Conservation (phyloP, 2,329 filamentous ascomycete genomes). For the Nothophaeocryptopus gaeumannii region DNA sequence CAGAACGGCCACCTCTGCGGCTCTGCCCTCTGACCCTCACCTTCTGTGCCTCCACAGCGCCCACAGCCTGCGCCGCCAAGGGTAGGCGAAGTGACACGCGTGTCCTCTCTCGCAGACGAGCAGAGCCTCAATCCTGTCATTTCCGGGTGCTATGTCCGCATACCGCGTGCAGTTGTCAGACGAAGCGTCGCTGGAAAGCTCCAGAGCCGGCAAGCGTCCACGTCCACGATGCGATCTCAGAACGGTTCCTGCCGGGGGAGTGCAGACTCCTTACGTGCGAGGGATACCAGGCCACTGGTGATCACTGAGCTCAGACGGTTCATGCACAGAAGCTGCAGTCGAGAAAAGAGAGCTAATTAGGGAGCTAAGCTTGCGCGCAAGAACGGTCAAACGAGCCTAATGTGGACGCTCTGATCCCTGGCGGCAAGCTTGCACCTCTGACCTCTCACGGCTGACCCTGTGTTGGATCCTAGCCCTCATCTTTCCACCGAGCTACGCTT, state of each 20-base stretch:
- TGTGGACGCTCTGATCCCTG: constrained; percentile 4
- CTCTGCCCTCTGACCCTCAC: no score
- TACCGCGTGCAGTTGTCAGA: constrained; percentile 1
- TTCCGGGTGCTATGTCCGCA: constrained; percentile 1
- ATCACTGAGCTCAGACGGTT: not conserved
- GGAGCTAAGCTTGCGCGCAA: not conserved
- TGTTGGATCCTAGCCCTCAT: constrained; percentile 3
- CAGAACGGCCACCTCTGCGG: no score
- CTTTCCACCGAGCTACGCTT: constrained; percentile 3
- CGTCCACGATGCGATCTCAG: constrained; percentile 3
- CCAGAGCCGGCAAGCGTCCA: not conserved
- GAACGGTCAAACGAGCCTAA: constrained; percentile 8
- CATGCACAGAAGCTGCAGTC: not conserved
- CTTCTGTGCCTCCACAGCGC: no score
- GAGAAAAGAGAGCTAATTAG: constrained; percentile 13
- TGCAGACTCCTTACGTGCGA: constrained; percentile 4
- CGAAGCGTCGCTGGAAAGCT: not conserved
- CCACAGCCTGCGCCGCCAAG: constrained; percentile 1
- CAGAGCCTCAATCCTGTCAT: constrained; percentile 8
- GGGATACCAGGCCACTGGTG: constrained; percentile 1
- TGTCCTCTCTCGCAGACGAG: not conserved
- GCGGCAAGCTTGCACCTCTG: constrained; percentile 4
- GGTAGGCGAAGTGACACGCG: not conserved
- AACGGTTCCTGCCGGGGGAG: constrained; percentile 6
- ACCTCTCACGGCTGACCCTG: constrained; percentile 5